Evolutionary conservation across 2,329 filamentous ascomycete species (phyloP).

Genomic region (Venturia oleaginea): DNA sequence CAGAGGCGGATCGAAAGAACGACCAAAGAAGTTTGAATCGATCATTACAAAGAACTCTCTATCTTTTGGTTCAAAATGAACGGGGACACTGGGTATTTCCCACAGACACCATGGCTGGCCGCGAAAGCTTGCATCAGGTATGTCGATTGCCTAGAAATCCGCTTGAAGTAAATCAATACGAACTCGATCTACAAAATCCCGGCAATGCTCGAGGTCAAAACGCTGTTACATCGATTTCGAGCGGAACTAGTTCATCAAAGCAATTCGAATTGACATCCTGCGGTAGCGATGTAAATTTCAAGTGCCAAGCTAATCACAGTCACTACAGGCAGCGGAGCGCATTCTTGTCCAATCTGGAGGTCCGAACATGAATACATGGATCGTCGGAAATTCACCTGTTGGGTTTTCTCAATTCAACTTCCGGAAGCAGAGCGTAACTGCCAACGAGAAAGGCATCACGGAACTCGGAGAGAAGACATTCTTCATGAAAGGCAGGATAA

Average conservation of each 20-base stretch:
- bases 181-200: not conserved
- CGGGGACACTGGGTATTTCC: conserved; percentile 77
- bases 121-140: conserved; percentile 78
- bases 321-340: conserved; percentile 64
- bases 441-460: conserved; percentile 21
- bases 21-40: conserved; percentile 73
- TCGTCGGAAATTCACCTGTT: conserved; percentile 82
- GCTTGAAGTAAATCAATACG: not conserved
- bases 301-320: not conserved
- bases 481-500: conserved; percentile 92
- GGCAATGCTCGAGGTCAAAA: not conserved
- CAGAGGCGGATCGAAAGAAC: conserved; percentile 67
- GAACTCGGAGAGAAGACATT: conserved; percentile 73
- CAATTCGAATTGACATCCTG: not conserved
- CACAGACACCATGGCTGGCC: conserved; percentile 54
- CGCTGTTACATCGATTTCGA: too few relatives aligned
- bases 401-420: conserved; percentile 51
- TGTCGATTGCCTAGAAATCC: conserved; percentile 23
- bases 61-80: conserved; percentile 70
- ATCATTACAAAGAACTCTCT: conserved; percentile 70
- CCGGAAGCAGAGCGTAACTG: conserved; percentile 17
- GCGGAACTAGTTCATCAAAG: not conserved
- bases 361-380: conserved; percentile 97
- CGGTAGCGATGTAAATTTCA: not conserved
- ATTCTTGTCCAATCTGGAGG: conserved; percentile 70